Base-by-base conservation (phyloP, 176 grass and related monocot genomes). In the Ensete glaucum region DNA sequence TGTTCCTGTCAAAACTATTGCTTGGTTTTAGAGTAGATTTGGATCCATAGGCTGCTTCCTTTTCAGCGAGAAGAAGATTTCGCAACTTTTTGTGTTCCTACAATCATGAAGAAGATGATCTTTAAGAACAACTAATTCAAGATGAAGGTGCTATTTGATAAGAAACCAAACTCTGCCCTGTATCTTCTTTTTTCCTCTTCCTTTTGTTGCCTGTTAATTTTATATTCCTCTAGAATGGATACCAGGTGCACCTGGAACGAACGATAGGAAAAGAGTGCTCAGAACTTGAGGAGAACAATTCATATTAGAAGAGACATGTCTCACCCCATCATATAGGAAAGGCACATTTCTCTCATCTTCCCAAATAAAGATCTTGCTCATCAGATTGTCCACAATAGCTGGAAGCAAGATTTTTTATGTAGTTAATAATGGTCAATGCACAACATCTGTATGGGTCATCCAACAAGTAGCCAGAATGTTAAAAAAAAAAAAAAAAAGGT, bases 11-110 rank as follows among this genome's bases (percentile, higher is more conserved):
- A 43, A 96, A 84, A 75, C 83, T 90, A 79, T 80, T 84, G 52
- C 63, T 65, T 73, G 81, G 89, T 79, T 64, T 93, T 2, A 82
- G 88, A 65, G 73, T 91, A 54, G 82, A 88, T 82, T 89, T 99
- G 62, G 88, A 90, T 15, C 86, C 91, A 49, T 94, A 99, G 53
- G 89, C 76, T 68, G 83, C 11, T 50, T 94, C 95, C 76, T 92
- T 98, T 69, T 99, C 95, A 74, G 87, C 91, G 11, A 85, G 86
- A 77, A 93, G 76, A 49, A 99, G 22, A 75, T 50, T 94, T 12
- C 91, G 95, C 53, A 99, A 60, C 78, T 91, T 99, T 84, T 89
- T 94, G 69, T 94, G 90, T 52, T 99, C 95, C 95, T 99, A 73
- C 10, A 9, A 57, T 9, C 73, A 53, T 11, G 73, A 16, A 56